Conservation (phyloP, 495 filamentous ascomycete species). For the Annulohypoxylon stygium region DNA sequence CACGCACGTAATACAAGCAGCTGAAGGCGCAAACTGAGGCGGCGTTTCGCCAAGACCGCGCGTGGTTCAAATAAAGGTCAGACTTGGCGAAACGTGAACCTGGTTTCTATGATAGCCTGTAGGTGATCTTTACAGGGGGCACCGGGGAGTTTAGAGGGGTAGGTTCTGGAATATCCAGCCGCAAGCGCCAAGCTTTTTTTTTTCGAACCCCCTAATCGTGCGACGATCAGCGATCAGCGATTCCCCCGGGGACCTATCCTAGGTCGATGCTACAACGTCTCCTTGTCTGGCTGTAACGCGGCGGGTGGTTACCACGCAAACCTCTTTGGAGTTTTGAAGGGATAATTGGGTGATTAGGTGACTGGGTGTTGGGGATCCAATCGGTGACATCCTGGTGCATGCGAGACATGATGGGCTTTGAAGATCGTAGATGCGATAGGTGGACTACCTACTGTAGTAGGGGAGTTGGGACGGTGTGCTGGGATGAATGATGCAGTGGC, state of each 20-base stretch:
- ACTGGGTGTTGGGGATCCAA: not conserved
- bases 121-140: no score
- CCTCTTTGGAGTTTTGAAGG: not conserved
- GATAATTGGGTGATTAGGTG: no score
- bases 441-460: not conserved
- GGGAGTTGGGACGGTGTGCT: not conserved
- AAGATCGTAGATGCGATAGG: not conserved
- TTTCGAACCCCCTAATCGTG: not conserved
- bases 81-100: constrained; percentile 2
- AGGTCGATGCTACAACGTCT: not conserved
- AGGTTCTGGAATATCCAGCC: constrained; percentile 10
- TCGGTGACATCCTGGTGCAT: not conserved
- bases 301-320: constrained; percentile 11
- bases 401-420: not conserved
- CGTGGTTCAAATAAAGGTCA: constrained; percentile 44
- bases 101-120: not conserved
- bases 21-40: not conserved
- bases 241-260: constrained; percentile 6
- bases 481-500: not conserved
- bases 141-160: no score
- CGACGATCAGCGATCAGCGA: not conserved
- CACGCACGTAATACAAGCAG: not conserved
- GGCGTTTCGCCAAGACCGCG: constrained; percentile 38
- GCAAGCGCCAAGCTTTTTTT: constrained; percentile 39
- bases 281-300: constrained; percentile 20